phyloP scores from a whole-genome alignment of 495 filamentous ascomycete genomes.

The Trichoderma asperelloides region DNA sequence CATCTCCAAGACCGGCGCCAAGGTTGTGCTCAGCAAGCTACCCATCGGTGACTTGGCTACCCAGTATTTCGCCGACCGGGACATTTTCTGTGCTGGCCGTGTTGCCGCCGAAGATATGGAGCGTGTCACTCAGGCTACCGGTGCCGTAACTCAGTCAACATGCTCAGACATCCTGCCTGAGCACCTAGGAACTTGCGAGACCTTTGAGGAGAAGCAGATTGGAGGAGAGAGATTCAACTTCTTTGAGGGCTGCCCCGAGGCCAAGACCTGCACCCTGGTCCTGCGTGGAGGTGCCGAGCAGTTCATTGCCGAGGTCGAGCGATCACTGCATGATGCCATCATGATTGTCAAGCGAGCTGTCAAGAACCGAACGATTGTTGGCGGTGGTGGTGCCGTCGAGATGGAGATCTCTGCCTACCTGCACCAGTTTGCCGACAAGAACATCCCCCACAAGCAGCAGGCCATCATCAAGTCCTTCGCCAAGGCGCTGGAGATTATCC shows the following conservation, averaged over 20 bases:
- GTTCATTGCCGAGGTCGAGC: conserved; percentile 97
- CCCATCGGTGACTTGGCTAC: conserved; percentile 97
- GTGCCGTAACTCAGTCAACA: conserved; percentile 85
- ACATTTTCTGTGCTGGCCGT: conserved; percentile 96
- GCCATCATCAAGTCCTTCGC: conserved; percentile 95
- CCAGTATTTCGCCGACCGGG: conserved; percentile 95
- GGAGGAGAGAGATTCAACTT: conserved; percentile 97
- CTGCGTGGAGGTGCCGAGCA: conserved; percentile 95
- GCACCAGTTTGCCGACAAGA: conserved; percentile 82
- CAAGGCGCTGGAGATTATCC: conserved; percentile 94
- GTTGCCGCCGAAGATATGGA: conserved; percentile 92
- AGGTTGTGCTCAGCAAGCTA: conserved; percentile 93
- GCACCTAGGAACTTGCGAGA: conserved; percentile 84
- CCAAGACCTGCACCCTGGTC: conserved; percentile 94
- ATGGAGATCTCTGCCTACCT: conserved; percentile 95
- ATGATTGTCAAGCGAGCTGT: conserved; percentile 99
- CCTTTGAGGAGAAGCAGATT: conserved; percentile 93
- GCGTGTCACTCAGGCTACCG: conserved; percentile 89
- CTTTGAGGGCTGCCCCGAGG: conserved; percentile 88
- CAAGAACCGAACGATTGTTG: conserved; percentile 87
- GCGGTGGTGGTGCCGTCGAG: conserved; percentile 88
- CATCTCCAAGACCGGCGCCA: conserved; percentile 82
- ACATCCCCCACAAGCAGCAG: conserved; percentile 91
- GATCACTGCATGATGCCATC: conserved; percentile 94
- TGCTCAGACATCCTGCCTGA: conserved; percentile 89